phyloP scores from a whole-genome alignment of 768 basidiomycete species.

The Galerina sulciceps region DNA sequence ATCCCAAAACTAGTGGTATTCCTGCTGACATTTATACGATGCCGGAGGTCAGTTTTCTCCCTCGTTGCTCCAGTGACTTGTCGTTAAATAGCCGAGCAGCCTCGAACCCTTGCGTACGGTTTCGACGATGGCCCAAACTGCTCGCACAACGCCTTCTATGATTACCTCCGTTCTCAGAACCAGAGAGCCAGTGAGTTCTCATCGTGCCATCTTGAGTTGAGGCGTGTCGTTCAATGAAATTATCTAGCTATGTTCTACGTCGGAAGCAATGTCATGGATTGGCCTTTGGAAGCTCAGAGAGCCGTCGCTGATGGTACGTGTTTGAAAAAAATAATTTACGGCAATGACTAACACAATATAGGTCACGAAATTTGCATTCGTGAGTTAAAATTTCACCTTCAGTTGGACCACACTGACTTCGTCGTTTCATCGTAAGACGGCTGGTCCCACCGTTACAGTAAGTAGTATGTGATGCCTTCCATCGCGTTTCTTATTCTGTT shows the following conservation, averaged over 20 bases:
- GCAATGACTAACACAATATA: slow-evolving; percentile 14
- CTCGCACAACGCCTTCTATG: slow-evolving; percentile 65
- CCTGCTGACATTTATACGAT: slow-evolving; percentile 46
- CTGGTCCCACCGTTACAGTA: slow-evolving; percentile 62
- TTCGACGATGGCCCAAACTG: slow-evolving; percentile 74
- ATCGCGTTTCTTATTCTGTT: background rate
- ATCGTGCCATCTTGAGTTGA: background rate
- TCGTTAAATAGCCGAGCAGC: slow-evolving; percentile 32
- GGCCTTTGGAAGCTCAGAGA: slow-evolving; percentile 60
- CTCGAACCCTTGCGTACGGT: slow-evolving; percentile 58
- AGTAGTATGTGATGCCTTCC: slow-evolving; percentile 10
- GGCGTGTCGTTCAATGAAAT: background rate
- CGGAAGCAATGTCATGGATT: slow-evolving; percentile 60
- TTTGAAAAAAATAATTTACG: background rate
- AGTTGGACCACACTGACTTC: background rate
- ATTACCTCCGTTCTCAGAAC: slow-evolving; percentile 51
- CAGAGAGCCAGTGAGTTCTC: slow-evolving; percentile 61
- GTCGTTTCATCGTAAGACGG: slow-evolving; percentile 37
- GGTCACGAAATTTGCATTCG: slow-evolving; percentile 66
- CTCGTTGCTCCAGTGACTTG: background rate
- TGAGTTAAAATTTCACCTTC: slow-evolving; percentile 35
- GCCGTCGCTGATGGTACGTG: slow-evolving; percentile 51
- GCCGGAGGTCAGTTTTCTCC: slow-evolving; percentile 44
- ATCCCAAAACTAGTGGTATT: slow-evolving; percentile 49
- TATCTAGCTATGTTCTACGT: slow-evolving; percentile 62